phyloP scores from a whole-genome alignment of 495 filamentous ascomycete species.

The Aspergillus panamensis region DNA sequence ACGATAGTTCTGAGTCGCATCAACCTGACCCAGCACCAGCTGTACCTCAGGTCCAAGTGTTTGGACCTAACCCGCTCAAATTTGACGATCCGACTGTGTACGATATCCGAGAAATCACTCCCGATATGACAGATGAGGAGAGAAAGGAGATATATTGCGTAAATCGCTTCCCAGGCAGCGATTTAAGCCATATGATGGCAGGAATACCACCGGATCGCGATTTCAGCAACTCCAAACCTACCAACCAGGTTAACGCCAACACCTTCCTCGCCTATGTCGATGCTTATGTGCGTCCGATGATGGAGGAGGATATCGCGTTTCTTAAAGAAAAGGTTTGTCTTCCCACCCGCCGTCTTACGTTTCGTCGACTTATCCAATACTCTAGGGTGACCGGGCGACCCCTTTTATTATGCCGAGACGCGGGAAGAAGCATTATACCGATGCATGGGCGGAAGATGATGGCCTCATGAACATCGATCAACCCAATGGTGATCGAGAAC shows the following conservation, averaged over 20 bases:
- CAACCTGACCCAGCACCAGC: conserved; percentile 76
- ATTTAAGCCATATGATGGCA: conserved; percentile 79
- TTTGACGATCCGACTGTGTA: conserved; percentile 94
- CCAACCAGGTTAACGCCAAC: conserved; percentile 85
- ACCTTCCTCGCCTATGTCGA: conserved; percentile 88
- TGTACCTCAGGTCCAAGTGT: conserved; percentile 71
- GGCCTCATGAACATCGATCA: conserved; percentile 67
- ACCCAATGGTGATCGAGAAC: conserved; percentile 53
- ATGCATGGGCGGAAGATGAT: conserved; percentile 93
- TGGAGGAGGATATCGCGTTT: conserved; percentile 93
- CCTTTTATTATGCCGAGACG: conserved; percentile 85
- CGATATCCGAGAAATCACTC: conserved; percentile 72
- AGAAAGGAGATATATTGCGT: conserved; percentile 85
- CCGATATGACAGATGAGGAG: conserved; percentile 75
- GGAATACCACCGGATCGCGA: conserved; percentile 89
- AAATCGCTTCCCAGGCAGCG: conserved; percentile 70
- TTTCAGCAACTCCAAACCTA: conserved; percentile 89
- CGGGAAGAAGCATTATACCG: conserved; percentile 79
- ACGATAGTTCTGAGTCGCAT: conserved; percentile 62
- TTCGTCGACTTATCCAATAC: conserved; percentile 17
- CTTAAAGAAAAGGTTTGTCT: conserved; percentile 67
- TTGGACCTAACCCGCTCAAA: conserved; percentile 86
- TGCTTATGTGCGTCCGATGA: conserved; percentile 83
- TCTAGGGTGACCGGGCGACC: conserved; percentile 68
- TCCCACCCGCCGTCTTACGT: background rate